Evolutionary conservation across 2,329 filamentous ascomycete genomes (phyloP), one percentile per base, ranked within the genome.

Genomic region (Calonectria naviculata): DNA sequence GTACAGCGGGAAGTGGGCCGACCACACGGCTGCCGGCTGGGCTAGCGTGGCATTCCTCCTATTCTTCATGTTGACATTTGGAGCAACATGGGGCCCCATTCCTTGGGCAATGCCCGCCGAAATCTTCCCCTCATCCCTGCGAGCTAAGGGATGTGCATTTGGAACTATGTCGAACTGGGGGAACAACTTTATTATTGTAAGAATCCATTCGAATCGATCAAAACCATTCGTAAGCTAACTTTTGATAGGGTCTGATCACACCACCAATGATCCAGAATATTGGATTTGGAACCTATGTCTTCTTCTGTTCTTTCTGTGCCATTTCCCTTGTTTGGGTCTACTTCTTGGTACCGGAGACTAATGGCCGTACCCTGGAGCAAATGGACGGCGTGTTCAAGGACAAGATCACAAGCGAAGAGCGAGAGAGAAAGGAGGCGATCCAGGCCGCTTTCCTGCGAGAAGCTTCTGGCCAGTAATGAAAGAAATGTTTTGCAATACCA

Each of bases 111-210:
- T 71, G 66, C 42, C 66, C 1, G 44, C 70, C 5, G 65, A 66
- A 13, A 34, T 71, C 3, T 66, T 49, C 38, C 66, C 70, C 4
- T 42, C 42, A 17, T 62, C 38, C 9, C 54, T 66, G 4, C 61
- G 66, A 19, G 65, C 70, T 2, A 66, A 71, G 66, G 62, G 70
- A 3, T 41, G 68, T 9, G 60, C 61, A n/a, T 65, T 41, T 19
- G 49, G 56, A 10, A 29, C 54, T 5, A 54, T 54, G 44, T 44
- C 29, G 12, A 49, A 44, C 31, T 42, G 12, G 69, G 46, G 60
- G 12, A 62, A 62, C 21, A 71, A 68, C 31, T 68, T 71, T 17
- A 61, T 68, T n/a, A 68, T 65, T 19, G 49, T 52, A 52, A 31
- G 47, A 21, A 5, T 1, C 17, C 5, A 44, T n/a, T 21, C 19